Base-by-base conservation (phyloP, 805 yeast species). In the Saccharomyces jurei region DNA sequence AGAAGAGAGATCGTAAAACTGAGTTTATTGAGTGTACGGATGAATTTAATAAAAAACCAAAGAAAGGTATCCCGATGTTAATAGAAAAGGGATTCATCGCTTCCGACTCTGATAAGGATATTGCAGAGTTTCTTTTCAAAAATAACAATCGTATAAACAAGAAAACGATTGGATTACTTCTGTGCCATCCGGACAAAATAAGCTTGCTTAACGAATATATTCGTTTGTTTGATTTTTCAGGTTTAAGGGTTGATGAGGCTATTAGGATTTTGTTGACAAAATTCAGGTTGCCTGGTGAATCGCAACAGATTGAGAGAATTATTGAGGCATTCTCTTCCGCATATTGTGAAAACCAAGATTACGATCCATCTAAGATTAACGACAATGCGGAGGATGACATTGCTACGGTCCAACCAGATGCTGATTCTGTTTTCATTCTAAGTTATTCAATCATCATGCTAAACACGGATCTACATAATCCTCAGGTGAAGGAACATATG, bases 221-320 rank as follows among this genome's bases (percentile, higher is more conserved):
- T 59, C 74, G 75, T 1, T 69, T 82, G 53, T 86, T 92, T 67
- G 92, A 91, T 54, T 91, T 91, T 66, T 74, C 76, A 41, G 86
- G 81, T 21, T 74, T 87, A 61, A 77, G 99, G 64, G 92, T 95
- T 2, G 99, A 94, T 69, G 97, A 92, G 70, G 97, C 97, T 0
- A 74, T 94, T 52, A 79, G 99, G 63, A 77, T 87, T 54, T 70
- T 94, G 56, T 75, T 95, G 60, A 86, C 87, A 54, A 81, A 87
- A 22, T 92, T 94, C 66, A 81, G 99, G 68, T 77, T 94, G 50
- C 98, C 98, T 1, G 99, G 99, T 56, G 99, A 94, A 71, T 87
- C 97, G 0, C 98, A 90, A 65, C 97, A 89, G 69, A 94, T 94
- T 67, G 99, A 94, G 69, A 79, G 97, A 63, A 81, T 92, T 14